These are phyloP conservation scores for Groenewaldozyma salmanticensis DNA, from an alignment of 805 yeast species.

Conservation along the genomic window DNA sequence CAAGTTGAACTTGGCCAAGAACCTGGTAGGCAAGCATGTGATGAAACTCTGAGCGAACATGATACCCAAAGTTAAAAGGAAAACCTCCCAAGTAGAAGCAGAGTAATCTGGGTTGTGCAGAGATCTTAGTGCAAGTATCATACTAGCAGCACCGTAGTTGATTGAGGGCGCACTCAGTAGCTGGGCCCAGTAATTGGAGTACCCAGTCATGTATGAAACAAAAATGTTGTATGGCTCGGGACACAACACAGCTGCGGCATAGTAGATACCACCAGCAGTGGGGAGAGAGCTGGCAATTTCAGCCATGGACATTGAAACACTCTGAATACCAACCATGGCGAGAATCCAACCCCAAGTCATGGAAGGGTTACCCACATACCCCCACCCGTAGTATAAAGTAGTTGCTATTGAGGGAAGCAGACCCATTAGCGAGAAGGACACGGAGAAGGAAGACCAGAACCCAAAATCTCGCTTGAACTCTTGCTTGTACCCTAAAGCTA, in stretches of 20 bases:
- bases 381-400: slow-evolving; percentile 46
- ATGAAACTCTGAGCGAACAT: slow-evolving; percentile 37
- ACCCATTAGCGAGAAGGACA: slow-evolving; percentile 54
- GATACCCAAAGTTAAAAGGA: slow-evolving; percentile 40
- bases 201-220: slow-evolving; percentile 50
- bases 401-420: slow-evolving; percentile 56
- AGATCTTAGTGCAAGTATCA: slow-evolving; percentile 43
- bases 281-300: slow-evolving; percentile 57
- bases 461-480: slow-evolving; percentile 52
- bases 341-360: slow-evolving; percentile 32
- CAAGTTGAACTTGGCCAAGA: slow-evolving; percentile 41
- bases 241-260: slow-evolving; percentile 53
- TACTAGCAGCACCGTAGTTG: slow-evolving; percentile 43
- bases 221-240: slow-evolving; percentile 43
- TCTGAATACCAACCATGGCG: slow-evolving; percentile 43
- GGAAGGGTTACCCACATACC: slow-evolving; percentile 30
- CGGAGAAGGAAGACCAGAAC: slow-evolving; percentile 48
- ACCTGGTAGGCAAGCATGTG: slow-evolving; percentile 43
- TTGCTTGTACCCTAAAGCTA: slow-evolving; percentile 43
- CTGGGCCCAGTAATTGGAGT: slow-evolving; percentile 57
- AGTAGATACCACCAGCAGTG: slow-evolving; percentile 56
- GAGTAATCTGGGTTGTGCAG: slow-evolving; percentile 31
- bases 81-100: slow-evolving; percentile 40
- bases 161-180: slow-evolving; percentile 53
- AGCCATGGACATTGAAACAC: slow-evolving; percentile 41